A percentile compares a stretch with the other conserved stretches of the same genome.
These are phyloP conservation scores for Cordyceps militaris DNA, from an alignment of 2,329 filamentous ascomycete genomes.

Conservation along the genomic window DNA sequence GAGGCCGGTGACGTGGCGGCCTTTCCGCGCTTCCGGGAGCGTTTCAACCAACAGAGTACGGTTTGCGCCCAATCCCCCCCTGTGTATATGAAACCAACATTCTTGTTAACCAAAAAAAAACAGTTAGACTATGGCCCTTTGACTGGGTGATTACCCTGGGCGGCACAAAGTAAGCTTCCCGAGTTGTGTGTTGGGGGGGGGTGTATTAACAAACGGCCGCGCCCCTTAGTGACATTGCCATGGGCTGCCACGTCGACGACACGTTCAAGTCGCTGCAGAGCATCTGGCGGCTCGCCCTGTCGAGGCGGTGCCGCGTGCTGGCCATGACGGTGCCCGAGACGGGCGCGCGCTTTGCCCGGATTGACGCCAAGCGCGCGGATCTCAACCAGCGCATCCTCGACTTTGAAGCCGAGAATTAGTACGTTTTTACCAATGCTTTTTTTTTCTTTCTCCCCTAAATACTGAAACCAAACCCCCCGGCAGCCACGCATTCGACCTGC, in stretches of 20 bases:
- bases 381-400: constrained; percentile 48
- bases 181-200: not conserved
- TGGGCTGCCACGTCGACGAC: constrained; percentile 27
- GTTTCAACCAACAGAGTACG: constrained; percentile 32
- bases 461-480: not conserved
- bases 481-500: constrained; percentile 48
- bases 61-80: not conserved
- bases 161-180: constrained; percentile 50
- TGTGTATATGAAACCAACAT: too few species aligned
- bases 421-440: constrained; percentile 22
- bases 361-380: constrained; percentile 31
- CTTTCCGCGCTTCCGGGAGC: constrained; percentile 23
- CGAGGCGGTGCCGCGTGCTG: constrained; percentile 47
- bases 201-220: not conserved
- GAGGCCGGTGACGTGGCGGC: constrained; percentile 44
- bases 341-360: constrained; percentile 19
- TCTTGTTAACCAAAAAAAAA: not conserved
- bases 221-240: constrained; percentile 43
- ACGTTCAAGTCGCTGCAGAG: constrained; percentile 44
- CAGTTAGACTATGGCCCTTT: constrained; percentile 23
- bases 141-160: constrained; percentile 59
- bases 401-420: constrained; percentile 46
- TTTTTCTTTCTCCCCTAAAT: too few species aligned
- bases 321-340: constrained; percentile 57
- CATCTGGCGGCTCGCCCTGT: constrained; percentile 44